Conservation (phyloP, 2,329 filamentous ascomycete species). For the Talaromyces islandicus region DNA sequence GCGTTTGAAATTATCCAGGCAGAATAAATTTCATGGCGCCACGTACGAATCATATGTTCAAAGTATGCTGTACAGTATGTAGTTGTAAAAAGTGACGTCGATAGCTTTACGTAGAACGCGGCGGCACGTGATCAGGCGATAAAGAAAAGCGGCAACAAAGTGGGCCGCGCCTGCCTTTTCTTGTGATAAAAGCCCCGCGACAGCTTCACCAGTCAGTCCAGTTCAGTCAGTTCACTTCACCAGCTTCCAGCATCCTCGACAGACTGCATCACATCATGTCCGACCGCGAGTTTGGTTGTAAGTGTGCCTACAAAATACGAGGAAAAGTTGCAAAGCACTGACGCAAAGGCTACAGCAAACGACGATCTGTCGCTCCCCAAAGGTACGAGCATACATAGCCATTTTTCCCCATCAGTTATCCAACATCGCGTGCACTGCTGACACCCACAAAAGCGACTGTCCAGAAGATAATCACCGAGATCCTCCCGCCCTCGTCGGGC, state of each 20-base stretch:
- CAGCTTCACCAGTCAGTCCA: not conserved
- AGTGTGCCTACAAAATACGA: constrained; percentile 15
- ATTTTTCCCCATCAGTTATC: not conserved
- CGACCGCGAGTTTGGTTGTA: constrained; percentile 50
- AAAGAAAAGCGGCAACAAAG: constrained; percentile 11
- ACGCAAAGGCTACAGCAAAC: constrained; percentile 34
- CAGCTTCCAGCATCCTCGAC: not conserved
- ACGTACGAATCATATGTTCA: too few species aligned
- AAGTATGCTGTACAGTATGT: not conserved
- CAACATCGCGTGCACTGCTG: not conserved
- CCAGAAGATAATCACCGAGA: constrained; percentile 86
- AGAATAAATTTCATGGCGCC: not conserved
- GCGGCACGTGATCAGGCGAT: not conserved
- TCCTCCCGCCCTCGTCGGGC: constrained; percentile 69
- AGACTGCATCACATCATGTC: constrained; percentile 38
- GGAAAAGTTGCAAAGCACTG: not conserved
- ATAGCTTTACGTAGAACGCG: not conserved
- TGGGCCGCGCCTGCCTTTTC: not conserved
- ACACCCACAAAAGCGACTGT: constrained; percentile 52
- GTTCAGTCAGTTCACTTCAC: not conserved
- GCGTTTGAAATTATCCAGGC: not conserved
- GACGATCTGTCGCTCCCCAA: constrained; percentile 58
- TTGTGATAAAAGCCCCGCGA: constrained; percentile 12
- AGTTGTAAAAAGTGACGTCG: not conserved
- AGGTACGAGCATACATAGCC: constrained; percentile 32